phyloP scores from a whole-genome alignment of 129 eudicot species.

The Tanacetum coccineum region DNA sequence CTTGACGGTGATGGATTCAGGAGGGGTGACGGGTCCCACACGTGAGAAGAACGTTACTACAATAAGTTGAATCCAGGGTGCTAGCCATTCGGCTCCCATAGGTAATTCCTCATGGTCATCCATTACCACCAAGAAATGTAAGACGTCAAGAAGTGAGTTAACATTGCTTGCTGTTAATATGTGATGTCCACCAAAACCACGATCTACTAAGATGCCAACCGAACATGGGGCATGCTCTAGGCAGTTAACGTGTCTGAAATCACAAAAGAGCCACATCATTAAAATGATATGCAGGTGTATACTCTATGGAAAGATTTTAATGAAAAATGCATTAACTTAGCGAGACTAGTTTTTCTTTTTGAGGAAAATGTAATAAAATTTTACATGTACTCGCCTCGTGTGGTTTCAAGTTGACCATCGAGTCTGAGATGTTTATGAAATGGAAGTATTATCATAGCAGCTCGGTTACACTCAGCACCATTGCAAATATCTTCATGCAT shows the following conservation, averaged over 20 bases:
- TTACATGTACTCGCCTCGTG: no score
- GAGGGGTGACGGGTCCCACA: neutral
- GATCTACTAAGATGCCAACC: constrained; percentile 67
- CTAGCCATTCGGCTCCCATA: constrained; percentile 67
- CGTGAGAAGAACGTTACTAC: constrained; percentile 46
- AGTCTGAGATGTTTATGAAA: no score
- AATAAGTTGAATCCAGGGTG: constrained; percentile 58
- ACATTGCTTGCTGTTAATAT: constrained; percentile 70
- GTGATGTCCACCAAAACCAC: constrained; percentile 67
- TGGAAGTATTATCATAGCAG: no score
- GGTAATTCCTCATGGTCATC: constrained; percentile 69
- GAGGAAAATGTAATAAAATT: no score
- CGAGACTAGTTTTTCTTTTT: no score
- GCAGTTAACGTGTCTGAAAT: no score
- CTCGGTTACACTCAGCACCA: no score
- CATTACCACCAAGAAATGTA: constrained; percentile 73
- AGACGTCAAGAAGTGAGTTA: constrained; percentile 33
- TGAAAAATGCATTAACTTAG: no score
- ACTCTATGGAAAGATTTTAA: no score
- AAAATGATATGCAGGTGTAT: no score
- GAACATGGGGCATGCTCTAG: constrained; percentile 76
- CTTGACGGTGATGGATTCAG: constrained; percentile 31
- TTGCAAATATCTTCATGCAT: constrained; percentile 82
- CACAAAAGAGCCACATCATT: no score
- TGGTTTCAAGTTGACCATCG: no score